Base-by-base conservation (phyloP, 176 grass and related monocot species). In the Oryza glumipatula region DNA sequence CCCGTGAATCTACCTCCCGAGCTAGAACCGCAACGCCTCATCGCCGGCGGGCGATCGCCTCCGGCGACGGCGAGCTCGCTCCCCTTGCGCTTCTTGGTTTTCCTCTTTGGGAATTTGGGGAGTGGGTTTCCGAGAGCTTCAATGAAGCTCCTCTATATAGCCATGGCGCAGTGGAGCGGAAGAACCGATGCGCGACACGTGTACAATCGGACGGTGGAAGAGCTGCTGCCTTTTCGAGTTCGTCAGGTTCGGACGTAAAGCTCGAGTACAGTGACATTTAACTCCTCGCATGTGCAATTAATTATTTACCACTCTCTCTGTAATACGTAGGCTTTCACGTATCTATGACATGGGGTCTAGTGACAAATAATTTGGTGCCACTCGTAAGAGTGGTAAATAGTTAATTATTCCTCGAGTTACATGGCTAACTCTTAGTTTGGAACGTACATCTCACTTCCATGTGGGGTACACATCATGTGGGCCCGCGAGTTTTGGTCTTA, bases 41-140 rank as follows among this genome's bases (percentile, higher is more conserved):
- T 85, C 7, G n/a, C 77, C 82, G 82, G 82, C 77, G 82, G 82
- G 82, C 77, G 82, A 84, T 84, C 82, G 69, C 61, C 60, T 72
- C 24, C 39, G 23, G 64, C 36, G 19, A 73, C 39, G 23, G 64
- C 24, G 19, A 73, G 4, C 48, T 56, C 65, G 4, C 48, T 58
- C 65, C 56, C 56, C n/a, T n/a, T 9, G 68, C 24, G 12, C 30
- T 22, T n/a, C 70, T 61, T 46, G 69, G 38, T 38, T 88, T 70
- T 47, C 76, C 36, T 26, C 61, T 48, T 36, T 12, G 8, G 49
- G 49, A 80, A 70, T 8, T 80, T 65, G 63, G 26, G 69, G 4
- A 23, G n/a, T 26, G 36, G 35, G 52, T 38, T 30, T 7, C 5
- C 49, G 4, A 21, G 38, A 32, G 4, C 16, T 15, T 56, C 16